Percentiles rank a stretch among this genome's conserved stretches.
These are phyloP conservation scores for Ascochyta rabiei DNA, from an alignment of 2,329 filamentous ascomycete genomes.

Conservation along the genomic window DNA sequence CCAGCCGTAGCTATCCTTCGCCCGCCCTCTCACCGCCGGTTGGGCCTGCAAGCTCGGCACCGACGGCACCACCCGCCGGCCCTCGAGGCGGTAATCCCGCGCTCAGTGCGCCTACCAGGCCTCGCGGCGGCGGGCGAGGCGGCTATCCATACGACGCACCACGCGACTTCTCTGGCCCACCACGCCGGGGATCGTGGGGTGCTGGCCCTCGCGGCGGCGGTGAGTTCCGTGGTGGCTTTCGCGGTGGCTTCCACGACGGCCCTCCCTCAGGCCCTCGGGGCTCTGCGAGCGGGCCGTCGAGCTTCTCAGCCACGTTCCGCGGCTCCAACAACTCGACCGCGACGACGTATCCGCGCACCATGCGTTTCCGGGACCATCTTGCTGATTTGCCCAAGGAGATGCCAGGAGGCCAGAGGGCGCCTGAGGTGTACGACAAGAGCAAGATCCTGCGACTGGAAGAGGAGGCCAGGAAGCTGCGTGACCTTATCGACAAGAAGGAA, in stretches of 20 bases:
- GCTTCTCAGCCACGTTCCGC: slow-evolving; percentile 48
- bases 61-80: slow-evolving; percentile 43
- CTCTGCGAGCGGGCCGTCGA: slow-evolving; percentile 31
- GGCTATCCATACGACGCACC: slow-evolving; percentile 48
- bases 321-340: slow-evolving; percentile 51
- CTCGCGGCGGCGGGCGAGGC: slow-evolving; percentile 50
- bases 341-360: slow-evolving; percentile 55
- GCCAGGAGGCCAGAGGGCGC: slow-evolving; percentile 53
- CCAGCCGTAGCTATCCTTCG: slow-evolving; percentile 43
- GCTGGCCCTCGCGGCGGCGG: slow-evolving; percentile 40
- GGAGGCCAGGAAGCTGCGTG: slow-evolving; percentile 53
- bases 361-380: slow-evolving; percentile 53
- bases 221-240: slow-evolving; percentile 32
- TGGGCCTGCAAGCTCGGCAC: slow-evolving; percentile 42
- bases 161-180: slow-evolving; percentile 41
- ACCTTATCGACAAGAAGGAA: slow-evolving; percentile 56
- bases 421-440: slow-evolving; percentile 51
- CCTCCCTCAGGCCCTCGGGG: slow-evolving; percentile 46
- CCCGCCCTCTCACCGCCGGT: slow-evolving; percentile 49
- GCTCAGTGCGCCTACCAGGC: slow-evolving; percentile 49
- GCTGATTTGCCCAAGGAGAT: slow-evolving; percentile 53
- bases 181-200: slow-evolving; percentile 47
- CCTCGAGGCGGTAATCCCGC: slow-evolving; percentile 45
- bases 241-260: slow-evolving; percentile 27
- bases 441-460: slow-evolving; percentile 55